These are phyloP conservation scores for Umbelopsis ramanniana DNA, from an alignment of 192 early-diverging fungal species.

Conservation along the genomic window DNA sequence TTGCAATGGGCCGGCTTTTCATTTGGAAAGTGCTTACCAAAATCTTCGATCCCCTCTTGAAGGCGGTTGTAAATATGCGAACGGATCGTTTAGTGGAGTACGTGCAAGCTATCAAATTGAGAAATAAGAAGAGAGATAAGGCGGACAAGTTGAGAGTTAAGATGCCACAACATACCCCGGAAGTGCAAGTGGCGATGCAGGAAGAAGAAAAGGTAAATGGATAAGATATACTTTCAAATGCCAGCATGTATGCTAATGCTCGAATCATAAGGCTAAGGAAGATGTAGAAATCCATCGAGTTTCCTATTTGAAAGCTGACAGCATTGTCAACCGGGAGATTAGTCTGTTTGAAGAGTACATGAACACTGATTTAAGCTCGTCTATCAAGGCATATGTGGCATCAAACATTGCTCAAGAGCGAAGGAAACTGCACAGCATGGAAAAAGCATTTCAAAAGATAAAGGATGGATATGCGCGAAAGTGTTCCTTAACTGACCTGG, in stretches of 20 bases:
- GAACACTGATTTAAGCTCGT: constrained; percentile 40
- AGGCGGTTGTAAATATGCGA: constrained; percentile 39
- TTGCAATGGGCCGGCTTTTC: not conserved
- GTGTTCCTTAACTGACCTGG: not conserved
- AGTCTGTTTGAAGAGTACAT: constrained; percentile 50
- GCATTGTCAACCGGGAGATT: constrained; percentile 47
- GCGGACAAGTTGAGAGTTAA: constrained; percentile 40
- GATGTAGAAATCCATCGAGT: constrained; percentile 29
- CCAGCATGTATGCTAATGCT: constrained; percentile 22
- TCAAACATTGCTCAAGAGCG: constrained; percentile 46
- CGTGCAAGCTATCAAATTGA: constrained; percentile 45
- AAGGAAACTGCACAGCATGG: constrained; percentile 44
- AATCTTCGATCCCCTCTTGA: not conserved
- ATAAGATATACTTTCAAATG: not conserved
- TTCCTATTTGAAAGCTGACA: constrained; percentile 45
- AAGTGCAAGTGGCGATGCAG: constrained; percentile 28
- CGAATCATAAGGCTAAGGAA: constrained; percentile 34
- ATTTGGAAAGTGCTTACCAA: not conserved
- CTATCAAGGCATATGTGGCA: constrained; percentile 43
- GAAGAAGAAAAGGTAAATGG: constrained; percentile 36
- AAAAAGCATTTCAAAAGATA: constrained; percentile 43
- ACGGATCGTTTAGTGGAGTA: constrained; percentile 53
- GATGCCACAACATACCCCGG: constrained; percentile 28
- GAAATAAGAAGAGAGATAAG: constrained; percentile 44
- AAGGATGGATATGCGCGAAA: not conserved